These are phyloP conservation scores for Podaxis carcinomalis DNA, from an alignment of 768 basidiomycete genomes.

Conservation along the genomic window DNA sequence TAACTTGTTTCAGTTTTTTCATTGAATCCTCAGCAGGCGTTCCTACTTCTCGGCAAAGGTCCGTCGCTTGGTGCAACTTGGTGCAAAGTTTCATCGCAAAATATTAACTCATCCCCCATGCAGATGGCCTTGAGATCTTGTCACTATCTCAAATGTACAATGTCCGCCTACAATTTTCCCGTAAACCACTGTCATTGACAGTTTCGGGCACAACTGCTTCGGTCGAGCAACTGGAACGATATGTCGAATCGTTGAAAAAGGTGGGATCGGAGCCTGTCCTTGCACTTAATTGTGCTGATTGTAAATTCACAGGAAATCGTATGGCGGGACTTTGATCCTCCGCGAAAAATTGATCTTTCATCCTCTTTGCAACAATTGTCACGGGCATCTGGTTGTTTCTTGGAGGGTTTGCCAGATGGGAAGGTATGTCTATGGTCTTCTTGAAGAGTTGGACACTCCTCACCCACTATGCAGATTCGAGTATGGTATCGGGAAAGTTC, in stretches of 20 bases:
- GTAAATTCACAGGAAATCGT: conserved; percentile 31
- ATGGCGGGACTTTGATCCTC: conserved; percentile 36
- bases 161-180: conserved; percentile 55
- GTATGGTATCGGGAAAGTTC: conserved; percentile 45
- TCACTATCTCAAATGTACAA: conserved; percentile 55
- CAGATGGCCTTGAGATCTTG: conserved; percentile 64
- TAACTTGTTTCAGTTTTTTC: conserved; percentile 40
- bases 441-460: neutral
- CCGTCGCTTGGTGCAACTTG: conserved; percentile 8
- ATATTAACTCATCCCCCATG: neutral
- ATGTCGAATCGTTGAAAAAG: conserved; percentile 44
- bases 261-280: conserved; percentile 28
- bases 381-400: conserved; percentile 59
- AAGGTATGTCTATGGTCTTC: conserved; percentile 30
- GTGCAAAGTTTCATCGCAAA: conserved; percentile 5
- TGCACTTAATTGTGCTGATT: neutral
- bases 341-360: conserved; percentile 37
- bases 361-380: conserved; percentile 59
- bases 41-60: conserved; percentile 74
- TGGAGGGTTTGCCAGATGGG: conserved; percentile 48
- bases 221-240: conserved; percentile 41
- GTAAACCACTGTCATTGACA: conserved; percentile 52
- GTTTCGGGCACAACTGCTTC: conserved; percentile 55
- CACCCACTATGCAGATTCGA: conserved; percentile 39
- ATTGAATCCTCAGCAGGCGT: conserved; percentile 56